phyloP scores from a whole-genome alignment of 441 rosid species.

The Adansonia madagascariensis region DNA sequence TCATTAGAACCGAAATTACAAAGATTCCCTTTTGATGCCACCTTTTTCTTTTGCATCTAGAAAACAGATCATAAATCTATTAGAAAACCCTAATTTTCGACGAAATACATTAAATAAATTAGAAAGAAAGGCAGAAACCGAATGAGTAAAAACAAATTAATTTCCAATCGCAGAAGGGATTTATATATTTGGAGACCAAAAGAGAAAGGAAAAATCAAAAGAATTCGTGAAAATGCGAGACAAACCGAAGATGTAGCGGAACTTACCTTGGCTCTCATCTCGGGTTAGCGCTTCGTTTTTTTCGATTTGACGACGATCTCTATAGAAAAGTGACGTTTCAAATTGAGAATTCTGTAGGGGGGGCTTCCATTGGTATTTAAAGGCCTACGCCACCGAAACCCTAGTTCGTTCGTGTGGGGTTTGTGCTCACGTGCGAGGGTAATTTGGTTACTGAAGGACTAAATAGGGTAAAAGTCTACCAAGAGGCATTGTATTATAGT shows the following conservation, averaged over 20 bases:
- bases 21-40: not conserved
- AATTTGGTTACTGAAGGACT: not conserved
- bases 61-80: not conserved
- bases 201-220: not conserved
- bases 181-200: not conserved
- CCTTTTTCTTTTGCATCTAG: not conserved
- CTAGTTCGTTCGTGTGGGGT: not conserved
- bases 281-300: not conserved
- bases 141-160: slow-evolving; percentile 1
- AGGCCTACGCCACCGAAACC: not conserved
- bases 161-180: not conserved
- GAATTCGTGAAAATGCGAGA: not conserved
- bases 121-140: not conserved
- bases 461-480: too few species aligned
- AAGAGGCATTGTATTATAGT: too few species aligned
- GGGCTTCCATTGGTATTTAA: not conserved
- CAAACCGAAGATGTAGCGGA: not conserved
- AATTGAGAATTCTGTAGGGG: not conserved
- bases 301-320: not conserved
- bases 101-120: not conserved
- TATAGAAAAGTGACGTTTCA: not conserved
- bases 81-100: not conserved
- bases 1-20: not conserved
- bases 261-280: slow-evolving; percentile 21
- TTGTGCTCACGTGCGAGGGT: not conserved